Evolutionary conservation across 768 basidiomycete species (phyloP).

Genomic region (Multifurca ochricompacta): DNA sequence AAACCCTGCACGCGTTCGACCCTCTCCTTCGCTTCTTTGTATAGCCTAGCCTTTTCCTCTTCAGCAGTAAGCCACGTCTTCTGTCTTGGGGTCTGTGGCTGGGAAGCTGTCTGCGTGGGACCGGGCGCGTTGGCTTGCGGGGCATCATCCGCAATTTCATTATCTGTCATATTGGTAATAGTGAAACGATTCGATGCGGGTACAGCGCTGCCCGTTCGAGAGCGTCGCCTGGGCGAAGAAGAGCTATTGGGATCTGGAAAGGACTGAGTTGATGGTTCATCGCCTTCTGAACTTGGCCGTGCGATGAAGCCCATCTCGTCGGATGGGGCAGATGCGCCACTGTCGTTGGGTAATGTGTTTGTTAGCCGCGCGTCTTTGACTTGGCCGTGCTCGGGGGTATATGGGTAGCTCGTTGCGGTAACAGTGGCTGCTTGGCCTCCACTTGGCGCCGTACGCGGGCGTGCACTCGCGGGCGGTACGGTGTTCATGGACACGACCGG

Average conservation of each 20-base stretch:
- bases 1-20: conserved; percentile 35
- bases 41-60: conserved; percentile 37
- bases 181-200: conserved; percentile 30
- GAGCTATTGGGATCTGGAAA: conserved; percentile 11
- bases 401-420: background rate
- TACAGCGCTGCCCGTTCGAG: conserved; percentile 27
- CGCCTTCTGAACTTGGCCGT: conserved; percentile 15
- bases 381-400: background rate
- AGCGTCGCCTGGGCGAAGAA: conserved; percentile 23
- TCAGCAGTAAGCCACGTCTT: conserved; percentile 31
- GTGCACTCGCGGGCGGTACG: conserved; percentile 4
- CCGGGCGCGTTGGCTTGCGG: conserved; percentile 24
- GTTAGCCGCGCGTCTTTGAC: conserved; percentile 8
- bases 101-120: background rate
- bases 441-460: background rate
- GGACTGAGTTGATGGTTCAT: conserved; percentile 3
- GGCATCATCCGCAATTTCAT: conserved; percentile 37
- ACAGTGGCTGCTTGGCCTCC: conserved; percentile 3
- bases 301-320: conserved; percentile 17
- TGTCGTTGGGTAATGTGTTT: conserved; percentile 1
- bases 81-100: background rate
- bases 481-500: conserved; percentile 8
- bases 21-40: conserved; percentile 34
- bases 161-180: conserved; percentile 35
- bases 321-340: background rate